Base-by-base conservation (phyloP, 495 filamentous ascomycete species). In the Massariosphaeria phaeospora region DNA sequence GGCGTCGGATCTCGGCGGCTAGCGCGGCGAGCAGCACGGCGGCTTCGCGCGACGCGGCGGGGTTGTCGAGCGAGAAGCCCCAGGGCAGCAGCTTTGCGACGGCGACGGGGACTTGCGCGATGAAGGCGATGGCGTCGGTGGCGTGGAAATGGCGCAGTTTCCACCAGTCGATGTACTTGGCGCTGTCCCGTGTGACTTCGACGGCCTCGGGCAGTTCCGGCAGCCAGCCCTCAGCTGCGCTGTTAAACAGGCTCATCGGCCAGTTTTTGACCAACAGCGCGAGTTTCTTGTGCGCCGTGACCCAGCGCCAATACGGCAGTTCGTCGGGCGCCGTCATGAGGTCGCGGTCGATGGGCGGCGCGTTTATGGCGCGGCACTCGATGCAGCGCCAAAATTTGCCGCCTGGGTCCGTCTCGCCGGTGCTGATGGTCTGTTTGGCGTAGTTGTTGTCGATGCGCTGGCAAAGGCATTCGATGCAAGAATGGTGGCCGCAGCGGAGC, bases 251-350 rank as follows among this genome's bases (percentile, higher is more conserved):
- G 41, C 9, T 6, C 41, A 21, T 20, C 8, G 21, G 9, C 41
- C 41, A 44, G 11, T 12, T 27, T 33, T 4, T 10, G 24, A 18
- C 20, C 9, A 39, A 20, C 18, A 23, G 5, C n/a, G 36, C 33
- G 3, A 49, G 17, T 13, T 36, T 20, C n/a, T 3, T n/a, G 6
- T 24, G n/a, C 30, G 18, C 13, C 12, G 27, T 30, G 8, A 6
- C 23, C 31, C 35, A 55, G 9, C 44, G 42, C 52, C 52, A 55
- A 20, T 18, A 48, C 30, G 15, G 20, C 31, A 55, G 8, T 33
- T 55, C 44, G 25, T 20, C 23, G 18, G 30, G 29, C 6, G 13
- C 7, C 3, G 4, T 20, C 7, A 40, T 18, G 31, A n/a, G 7
- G 52, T 24, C 21, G 24, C 15, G 27, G 18, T 30, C n/a, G 1